phyloP scores from a whole-genome alignment of 495 filamentous ascomycete species.

The Pyrenopolyporus hunteri region DNA sequence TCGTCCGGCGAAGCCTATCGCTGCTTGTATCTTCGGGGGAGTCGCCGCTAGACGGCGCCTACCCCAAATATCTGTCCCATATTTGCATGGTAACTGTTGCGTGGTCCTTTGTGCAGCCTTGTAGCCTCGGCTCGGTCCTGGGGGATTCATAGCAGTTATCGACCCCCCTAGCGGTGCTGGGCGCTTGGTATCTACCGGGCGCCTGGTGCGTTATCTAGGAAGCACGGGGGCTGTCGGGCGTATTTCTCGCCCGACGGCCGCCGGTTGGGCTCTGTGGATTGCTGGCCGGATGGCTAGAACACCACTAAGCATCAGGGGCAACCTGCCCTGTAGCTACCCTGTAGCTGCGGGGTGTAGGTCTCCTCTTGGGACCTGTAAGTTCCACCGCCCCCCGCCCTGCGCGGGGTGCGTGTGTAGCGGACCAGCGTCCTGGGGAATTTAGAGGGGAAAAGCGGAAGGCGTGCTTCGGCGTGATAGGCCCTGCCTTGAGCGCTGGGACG shows the following conservation, averaged over 20 bases:
- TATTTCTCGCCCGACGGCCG: slow-evolving; percentile 31
- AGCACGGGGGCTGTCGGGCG: slow-evolving; percentile 29
- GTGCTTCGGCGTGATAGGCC: neutral
- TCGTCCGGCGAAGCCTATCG: no score
- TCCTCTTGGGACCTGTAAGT: slow-evolving; percentile 6
- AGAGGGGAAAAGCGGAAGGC: slow-evolving; percentile 8
- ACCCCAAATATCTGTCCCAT: neutral
- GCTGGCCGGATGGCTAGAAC: neutral
- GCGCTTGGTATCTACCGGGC: neutral
- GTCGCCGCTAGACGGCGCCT: neutral
- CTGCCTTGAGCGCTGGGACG: neutral
- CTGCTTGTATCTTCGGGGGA: neutral
- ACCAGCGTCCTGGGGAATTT: slow-evolving; percentile 2
- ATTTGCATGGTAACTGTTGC: slow-evolving; percentile 13
- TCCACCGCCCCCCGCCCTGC: neutral
- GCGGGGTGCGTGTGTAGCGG: neutral
- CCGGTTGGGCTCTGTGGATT: slow-evolving; percentile 23
- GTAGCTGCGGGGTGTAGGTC: neutral
- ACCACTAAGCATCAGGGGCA: neutral
- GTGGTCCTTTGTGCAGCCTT: slow-evolving; percentile 11
- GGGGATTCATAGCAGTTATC: slow-evolving; percentile 13
- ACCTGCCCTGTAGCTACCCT: neutral
- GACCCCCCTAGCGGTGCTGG: slow-evolving; percentile 7
- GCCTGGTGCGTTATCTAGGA: slow-evolving; percentile 25
- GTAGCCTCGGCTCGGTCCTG: slow-evolving; percentile 1